A percentile compares a stretch with the other conserved stretches of the same genome.
Conservation (phyloP, 2,329 filamentous ascomycete genomes). For the Cryphonectria parasitica region DNA sequence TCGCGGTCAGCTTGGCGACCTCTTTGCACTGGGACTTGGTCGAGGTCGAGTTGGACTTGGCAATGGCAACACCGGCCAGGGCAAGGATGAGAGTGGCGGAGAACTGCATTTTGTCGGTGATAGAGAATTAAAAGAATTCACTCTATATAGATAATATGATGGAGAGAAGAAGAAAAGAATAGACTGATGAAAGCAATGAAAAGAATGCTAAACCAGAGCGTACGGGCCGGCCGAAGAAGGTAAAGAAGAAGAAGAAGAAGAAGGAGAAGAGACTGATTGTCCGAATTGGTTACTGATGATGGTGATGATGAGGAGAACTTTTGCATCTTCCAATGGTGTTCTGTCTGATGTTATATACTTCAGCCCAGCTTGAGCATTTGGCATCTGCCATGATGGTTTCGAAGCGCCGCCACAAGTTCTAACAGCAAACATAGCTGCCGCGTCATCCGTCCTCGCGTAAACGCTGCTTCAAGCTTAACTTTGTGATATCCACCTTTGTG, state of each 20-base stretch:
- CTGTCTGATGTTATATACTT: slow-evolving; percentile 15
- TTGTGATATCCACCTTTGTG: background rate
- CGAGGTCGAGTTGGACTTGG: slow-evolving; percentile 37
- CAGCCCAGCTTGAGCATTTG: background rate
- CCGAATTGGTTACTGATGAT: slow-evolving; percentile 12
- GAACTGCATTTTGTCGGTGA: slow-evolving; percentile 33
- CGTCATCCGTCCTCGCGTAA: slow-evolving; percentile 17
- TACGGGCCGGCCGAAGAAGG: slow-evolving; percentile 29
- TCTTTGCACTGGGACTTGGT: slow-evolving; percentile 40
- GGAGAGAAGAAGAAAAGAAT: background rate
- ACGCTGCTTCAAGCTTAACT: slow-evolving; percentile 3
- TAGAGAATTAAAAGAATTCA: background rate
- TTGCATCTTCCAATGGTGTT: background rate
- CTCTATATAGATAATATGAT: background rate
- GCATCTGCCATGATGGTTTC: background rate
- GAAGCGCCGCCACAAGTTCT: background rate
- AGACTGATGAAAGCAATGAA: slow-evolving; percentile 6
- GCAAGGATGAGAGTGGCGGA: slow-evolving; percentile 32
- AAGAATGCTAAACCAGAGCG: slow-evolving; percentile 28
- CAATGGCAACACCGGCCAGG: slow-evolving; percentile 32
- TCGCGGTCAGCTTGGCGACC: slow-evolving; percentile 37
- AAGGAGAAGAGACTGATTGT: slow-evolving; percentile 8
- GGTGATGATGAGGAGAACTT: slow-evolving; percentile 1
- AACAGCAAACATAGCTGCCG: slow-evolving; percentile 9
- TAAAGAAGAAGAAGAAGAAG: slow-evolving; percentile 18